These are phyloP conservation scores for Pseudogymnoascus sp. DNA, from an alignment of 2,329 filamentous ascomycete species.

Conservation along the genomic window DNA sequence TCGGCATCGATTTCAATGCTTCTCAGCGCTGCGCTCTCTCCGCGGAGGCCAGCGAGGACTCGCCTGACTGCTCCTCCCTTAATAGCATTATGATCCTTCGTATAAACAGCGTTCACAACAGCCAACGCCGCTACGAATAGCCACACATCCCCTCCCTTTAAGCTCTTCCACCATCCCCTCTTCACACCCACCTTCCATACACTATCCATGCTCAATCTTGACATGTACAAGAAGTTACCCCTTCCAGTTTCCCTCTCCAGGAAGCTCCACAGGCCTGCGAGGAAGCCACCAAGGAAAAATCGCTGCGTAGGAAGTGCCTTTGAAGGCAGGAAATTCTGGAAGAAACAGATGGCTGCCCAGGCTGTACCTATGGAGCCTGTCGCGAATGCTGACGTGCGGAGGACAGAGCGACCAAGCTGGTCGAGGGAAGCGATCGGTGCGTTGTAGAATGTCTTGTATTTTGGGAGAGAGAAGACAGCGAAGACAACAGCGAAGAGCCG, in stretches of 20 bases:
- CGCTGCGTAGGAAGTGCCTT: constrained; percentile 70
- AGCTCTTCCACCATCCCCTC: constrained; percentile 75
- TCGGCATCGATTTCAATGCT: background rate
- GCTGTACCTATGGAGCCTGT: constrained; percentile 77
- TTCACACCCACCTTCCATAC: constrained; percentile 94
- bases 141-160: constrained; percentile 75
- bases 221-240: constrained; percentile 68
- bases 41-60: constrained; percentile 22
- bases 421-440: constrained; percentile 62
- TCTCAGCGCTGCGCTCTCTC: constrained; percentile 18
- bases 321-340: constrained; percentile 70
- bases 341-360: constrained; percentile 86
- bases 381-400: constrained; percentile 69
- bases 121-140: constrained; percentile 75
- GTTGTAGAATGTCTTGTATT: constrained; percentile 59
- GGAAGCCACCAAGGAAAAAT: constrained; percentile 81
- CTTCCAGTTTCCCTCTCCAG: constrained; percentile 59
- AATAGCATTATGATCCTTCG: constrained; percentile 22
- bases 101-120: constrained; percentile 59
- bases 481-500: constrained; percentile 73
- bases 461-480: constrained; percentile 56
- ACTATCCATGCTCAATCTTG: constrained; percentile 70
- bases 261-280: constrained; percentile 80
- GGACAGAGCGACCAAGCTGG: constrained; percentile 55
- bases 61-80: constrained; percentile 21